Evolutionary conservation across 1,284 basidiomycete genomes (phyloP).

Genomic region (Rhizopogon parksii): DNA sequence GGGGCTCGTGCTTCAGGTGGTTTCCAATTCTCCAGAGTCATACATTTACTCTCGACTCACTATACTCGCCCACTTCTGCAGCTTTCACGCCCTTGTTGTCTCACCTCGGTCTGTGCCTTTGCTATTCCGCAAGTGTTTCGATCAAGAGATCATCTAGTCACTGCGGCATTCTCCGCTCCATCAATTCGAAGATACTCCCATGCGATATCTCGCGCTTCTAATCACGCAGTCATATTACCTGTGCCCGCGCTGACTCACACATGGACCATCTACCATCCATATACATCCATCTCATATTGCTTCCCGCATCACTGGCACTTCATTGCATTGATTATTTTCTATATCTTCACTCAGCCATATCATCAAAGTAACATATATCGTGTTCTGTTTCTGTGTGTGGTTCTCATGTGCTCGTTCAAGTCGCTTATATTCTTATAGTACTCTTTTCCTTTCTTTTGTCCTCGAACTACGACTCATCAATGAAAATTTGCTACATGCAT

Average conservation of each 20-base stretch:
- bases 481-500: background rate
- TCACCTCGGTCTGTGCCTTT: background rate
- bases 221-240: background rate
- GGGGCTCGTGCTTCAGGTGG: background rate
- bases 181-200: background rate
- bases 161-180: background rate
- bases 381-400: background rate
- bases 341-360: slow-evolving; percentile 1
- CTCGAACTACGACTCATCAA: background rate
- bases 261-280: background rate
- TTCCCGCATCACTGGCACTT: background rate
- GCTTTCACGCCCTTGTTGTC: background rate
- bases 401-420: background rate
- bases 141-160: background rate
- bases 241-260: background rate
- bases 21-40: background rate
- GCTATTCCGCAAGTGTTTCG: no score
- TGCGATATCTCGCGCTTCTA: slow-evolving; percentile 1
- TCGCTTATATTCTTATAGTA: background rate
- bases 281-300: background rate
- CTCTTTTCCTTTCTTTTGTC: background rate
- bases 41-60: background rate
- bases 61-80: background rate
- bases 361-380: slow-evolving; percentile 1
- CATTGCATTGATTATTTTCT: background rate